These are phyloP conservation scores for Tephrocybe sp. DNA, from an alignment of 768 basidiomycete genomes.

Conservation along the genomic window DNA sequence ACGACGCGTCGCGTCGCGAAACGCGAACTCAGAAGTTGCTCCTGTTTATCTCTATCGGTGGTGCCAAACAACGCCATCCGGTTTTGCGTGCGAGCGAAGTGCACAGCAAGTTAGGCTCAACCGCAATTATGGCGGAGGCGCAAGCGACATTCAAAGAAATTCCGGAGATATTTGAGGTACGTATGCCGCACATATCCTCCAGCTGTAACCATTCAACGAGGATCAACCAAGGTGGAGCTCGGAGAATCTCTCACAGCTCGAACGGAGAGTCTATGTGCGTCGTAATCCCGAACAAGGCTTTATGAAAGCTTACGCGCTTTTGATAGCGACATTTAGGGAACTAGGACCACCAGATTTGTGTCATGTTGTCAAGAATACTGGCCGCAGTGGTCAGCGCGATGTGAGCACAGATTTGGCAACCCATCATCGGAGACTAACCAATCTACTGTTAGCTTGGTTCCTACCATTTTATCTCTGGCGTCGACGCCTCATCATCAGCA, in stretches of 20 bases:
- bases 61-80: constrained; percentile 9
- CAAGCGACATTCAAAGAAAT: constrained; percentile 86
- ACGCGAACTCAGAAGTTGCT: neutral
- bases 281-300: constrained; percentile 2
- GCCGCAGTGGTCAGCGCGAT: constrained; percentile 81
- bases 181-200: constrained; percentile 12
- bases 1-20: neutral
- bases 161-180: constrained; percentile 94
- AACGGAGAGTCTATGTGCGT: constrained; percentile 89
- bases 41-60: neutral
- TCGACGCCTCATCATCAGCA: constrained; percentile 97
- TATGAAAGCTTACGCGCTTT: constrained; percentile 21
- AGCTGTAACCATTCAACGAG: constrained; percentile 9
- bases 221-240: constrained; percentile 65
- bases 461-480: constrained; percentile 98
- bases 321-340: constrained; percentile 89
- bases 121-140: constrained; percentile 49
- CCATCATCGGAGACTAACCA: neutral
- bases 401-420: constrained; percentile 44
- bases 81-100: neutral
- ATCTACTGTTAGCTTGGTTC: constrained; percentile 70
- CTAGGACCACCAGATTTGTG: constrained; percentile 97
- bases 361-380: constrained; percentile 92
- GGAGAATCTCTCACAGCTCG: constrained; percentile 88
- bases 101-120: constrained; percentile 1